Evolutionary conservation across 352 stramenopile genomes (phyloP).

Genomic region (Globisporangium yorkense): DNA sequence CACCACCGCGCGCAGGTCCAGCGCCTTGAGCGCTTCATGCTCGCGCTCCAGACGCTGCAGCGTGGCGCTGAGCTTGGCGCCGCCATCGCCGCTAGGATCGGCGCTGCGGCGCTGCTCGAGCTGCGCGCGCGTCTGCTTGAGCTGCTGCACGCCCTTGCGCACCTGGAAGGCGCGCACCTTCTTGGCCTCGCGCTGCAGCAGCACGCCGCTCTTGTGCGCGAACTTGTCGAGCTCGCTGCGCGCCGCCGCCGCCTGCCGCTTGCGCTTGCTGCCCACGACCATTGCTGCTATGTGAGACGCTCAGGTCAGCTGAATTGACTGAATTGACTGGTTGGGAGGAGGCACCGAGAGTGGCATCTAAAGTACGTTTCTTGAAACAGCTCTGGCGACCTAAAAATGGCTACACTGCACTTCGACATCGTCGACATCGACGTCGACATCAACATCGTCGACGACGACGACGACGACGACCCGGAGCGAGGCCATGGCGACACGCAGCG

Average conservation of each 20-base stretch:
- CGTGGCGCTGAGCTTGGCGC: conserved; percentile 34
- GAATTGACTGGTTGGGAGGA: not conserved
- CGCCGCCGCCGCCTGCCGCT: conserved; percentile 22
- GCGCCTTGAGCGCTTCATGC: conserved; percentile 43
- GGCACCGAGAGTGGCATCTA: not conserved
- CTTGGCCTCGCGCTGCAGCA: conserved; percentile 73
- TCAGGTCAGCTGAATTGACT: not conserved
- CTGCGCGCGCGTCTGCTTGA: conserved; percentile 57
- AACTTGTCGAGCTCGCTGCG: conserved; percentile 63
- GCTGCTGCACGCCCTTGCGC: conserved; percentile 61
- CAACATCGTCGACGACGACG: not conserved
- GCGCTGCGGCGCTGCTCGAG: conserved; percentile 11
- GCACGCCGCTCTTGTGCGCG: conserved; percentile 59
- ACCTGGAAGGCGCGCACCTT: conserved; percentile 62
- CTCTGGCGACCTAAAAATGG: not conserved
- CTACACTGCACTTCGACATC: not conserved
- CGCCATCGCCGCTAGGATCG: conserved; percentile 20
- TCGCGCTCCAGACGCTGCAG: conserved; percentile 46
- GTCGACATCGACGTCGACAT: not conserved
- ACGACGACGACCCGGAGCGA: no score
- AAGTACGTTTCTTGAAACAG: not conserved
- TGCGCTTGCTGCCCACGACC: conserved; percentile 35
- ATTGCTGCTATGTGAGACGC: not conserved
- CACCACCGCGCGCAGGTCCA: conserved; percentile 48
- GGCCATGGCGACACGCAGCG: conserved; percentile 1